Conservation (phyloP, 257 asterid genomes). For the Oldenlandia corymbosa region DNA sequence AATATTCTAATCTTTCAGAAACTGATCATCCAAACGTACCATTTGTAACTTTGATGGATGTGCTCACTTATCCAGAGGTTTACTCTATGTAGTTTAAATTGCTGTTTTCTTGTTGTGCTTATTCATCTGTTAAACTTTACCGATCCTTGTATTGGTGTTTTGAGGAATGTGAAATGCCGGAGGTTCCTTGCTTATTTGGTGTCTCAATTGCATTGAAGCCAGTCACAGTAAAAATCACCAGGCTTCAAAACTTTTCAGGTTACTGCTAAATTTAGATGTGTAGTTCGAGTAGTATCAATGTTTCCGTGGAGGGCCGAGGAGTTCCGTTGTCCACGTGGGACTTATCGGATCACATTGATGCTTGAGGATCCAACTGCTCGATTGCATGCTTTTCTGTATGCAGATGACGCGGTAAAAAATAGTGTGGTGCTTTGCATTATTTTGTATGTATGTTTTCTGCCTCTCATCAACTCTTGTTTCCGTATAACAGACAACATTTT, state of each 20-base stretch:
- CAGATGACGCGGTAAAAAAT: constrained; percentile 66
- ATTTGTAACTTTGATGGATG: constrained; percentile 67
- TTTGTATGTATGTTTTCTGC: background rate
- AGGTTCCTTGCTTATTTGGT: background rate
- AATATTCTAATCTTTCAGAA: constrained; percentile 34
- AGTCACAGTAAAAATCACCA: constrained; percentile 10
- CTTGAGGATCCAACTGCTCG: constrained; percentile 93
- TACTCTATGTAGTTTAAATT: constrained; percentile 6
- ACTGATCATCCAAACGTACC: constrained; percentile 47
- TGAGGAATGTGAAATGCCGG: background rate
- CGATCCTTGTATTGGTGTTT: background rate
- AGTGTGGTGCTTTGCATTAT: background rate
- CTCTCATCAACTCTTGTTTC: background rate
- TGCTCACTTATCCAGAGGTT: constrained; percentile 69
- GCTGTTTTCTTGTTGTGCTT: background rate
- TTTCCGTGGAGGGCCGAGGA: constrained; percentile 52
- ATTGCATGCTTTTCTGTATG: constrained; percentile 64
- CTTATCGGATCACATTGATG: constrained; percentile 66
- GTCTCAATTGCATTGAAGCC: background rate
- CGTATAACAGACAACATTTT: constrained; percentile 41
- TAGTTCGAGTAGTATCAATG: constrained; percentile 64
- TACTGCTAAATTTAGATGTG: constrained; percentile 49
- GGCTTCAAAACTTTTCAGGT: constrained; percentile 44
- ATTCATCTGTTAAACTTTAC: background rate
- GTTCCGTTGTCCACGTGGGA: constrained; percentile 49